Evolutionary conservation across 2,329 filamentous ascomycete genomes (phyloP).

Genomic region (Cryphonectria naterciae): DNA sequence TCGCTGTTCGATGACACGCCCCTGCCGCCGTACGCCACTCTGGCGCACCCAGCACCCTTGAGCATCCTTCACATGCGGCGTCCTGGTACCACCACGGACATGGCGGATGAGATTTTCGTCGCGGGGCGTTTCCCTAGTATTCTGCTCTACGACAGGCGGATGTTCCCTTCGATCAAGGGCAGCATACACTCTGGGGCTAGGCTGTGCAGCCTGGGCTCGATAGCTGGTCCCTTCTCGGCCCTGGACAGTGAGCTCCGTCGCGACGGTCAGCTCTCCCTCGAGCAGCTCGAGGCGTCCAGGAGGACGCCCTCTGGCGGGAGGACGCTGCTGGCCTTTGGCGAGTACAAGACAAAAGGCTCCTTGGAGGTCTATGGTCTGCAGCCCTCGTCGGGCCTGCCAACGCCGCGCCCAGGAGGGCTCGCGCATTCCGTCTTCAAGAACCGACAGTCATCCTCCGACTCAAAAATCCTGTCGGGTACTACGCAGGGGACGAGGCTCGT

Average conservation of each 20-base stretch:
- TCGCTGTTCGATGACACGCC: constrained; percentile 57
- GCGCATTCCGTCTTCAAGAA: constrained; percentile 69
- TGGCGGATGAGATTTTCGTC: constrained; percentile 82
- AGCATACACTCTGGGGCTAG: constrained; percentile 84
- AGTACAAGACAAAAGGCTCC: constrained; percentile 90
- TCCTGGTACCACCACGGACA: constrained; percentile 53
- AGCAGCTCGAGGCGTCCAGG: constrained; percentile 59
- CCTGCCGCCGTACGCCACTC: constrained; percentile 65
- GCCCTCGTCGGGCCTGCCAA: constrained; percentile 26
- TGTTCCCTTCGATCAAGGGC: constrained; percentile 75
- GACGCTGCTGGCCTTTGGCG: constrained; percentile 80
- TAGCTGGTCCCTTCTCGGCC: constrained; percentile 70
- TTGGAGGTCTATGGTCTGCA: constrained; percentile 80
- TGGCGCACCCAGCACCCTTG: constrained; percentile 80
- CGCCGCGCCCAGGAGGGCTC: constrained; percentile 37
- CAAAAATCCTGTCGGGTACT: constrained; percentile 80
- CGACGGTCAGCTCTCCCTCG: constrained; percentile 57
- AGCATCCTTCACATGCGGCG: constrained; percentile 78
- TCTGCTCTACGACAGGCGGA: constrained; percentile 85
- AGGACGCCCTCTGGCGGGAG: constrained; percentile 52
- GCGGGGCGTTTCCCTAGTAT: constrained; percentile 88
- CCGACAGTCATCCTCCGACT: constrained; percentile 78
- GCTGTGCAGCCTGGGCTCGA: constrained; percentile 71
- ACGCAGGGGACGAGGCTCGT: constrained; percentile 83
- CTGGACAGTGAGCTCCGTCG: constrained; percentile 63